phyloP scores from a whole-genome alignment of 2,329 filamentous ascomycete genomes.

The Apiospora sp. region DNA sequence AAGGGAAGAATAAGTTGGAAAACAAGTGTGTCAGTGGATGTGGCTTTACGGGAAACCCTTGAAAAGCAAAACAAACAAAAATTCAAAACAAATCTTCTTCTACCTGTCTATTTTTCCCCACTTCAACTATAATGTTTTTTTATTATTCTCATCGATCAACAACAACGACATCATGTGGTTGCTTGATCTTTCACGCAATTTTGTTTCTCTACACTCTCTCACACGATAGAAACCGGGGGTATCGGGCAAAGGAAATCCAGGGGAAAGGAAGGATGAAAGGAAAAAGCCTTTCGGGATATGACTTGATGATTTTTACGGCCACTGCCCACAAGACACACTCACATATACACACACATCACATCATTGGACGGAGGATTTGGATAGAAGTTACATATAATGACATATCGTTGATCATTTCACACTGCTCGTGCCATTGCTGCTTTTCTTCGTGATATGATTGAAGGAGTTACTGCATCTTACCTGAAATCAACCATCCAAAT shows the following conservation, averaged over 20 bases:
- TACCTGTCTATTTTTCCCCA: not conserved
- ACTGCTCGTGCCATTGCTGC: not conserved
- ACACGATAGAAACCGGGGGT: not conserved
- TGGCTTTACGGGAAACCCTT: not conserved
- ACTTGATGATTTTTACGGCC: constrained; percentile 11
- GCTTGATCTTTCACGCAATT: not conserved
- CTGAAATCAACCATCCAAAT: too few relatives aligned
- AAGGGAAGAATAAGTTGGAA: not conserved
- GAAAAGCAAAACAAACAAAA: not conserved
- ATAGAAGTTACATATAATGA: constrained; percentile 1
- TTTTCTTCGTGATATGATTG: not conserved
- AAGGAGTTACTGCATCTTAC: too few relatives aligned
- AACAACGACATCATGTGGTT: not conserved
- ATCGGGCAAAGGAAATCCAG: constrained; percentile 1
- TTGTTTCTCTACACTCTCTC: constrained; percentile 11
- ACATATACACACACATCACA: not conserved
- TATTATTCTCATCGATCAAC: not conserved
- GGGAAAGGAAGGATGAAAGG: not conserved
- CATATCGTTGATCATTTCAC: not conserved
- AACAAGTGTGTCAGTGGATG: not conserved
- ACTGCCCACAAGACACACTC: not conserved
- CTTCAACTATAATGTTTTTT: constrained; percentile 8
- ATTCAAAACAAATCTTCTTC: not conserved
- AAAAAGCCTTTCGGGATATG: not conserved
- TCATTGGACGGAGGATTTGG: not conserved